Conservation (phyloP, 1,284 basidiomycete species). For the Coniophora puteana region DNA sequence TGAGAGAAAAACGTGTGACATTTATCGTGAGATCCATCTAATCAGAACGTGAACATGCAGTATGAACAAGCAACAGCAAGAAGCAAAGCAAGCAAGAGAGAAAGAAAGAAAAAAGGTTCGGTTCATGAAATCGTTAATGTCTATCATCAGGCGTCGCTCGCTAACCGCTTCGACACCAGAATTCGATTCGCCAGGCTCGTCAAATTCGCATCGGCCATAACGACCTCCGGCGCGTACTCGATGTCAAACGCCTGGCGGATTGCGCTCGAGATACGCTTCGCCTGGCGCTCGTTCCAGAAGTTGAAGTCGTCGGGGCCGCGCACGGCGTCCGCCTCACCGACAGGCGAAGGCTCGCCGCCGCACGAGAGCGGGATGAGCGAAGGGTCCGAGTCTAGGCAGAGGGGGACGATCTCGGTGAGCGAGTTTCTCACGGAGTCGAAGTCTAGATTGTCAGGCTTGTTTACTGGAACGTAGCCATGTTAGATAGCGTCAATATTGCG, state of each 20-base stretch:
- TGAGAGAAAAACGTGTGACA: too few relatives aligned
- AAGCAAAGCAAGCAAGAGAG: constrained; percentile 1
- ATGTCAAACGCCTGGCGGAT: constrained; percentile 83
- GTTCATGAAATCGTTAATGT: constrained; percentile 14
- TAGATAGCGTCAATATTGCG: constrained; percentile 3
- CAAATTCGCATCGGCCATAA: constrained; percentile 92
- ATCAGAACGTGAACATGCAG: too few relatives aligned
- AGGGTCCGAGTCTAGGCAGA: constrained; percentile 85
- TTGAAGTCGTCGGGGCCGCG: constrained; percentile 89
- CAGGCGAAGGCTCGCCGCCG: constrained; percentile 31
- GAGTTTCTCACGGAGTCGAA: constrained; percentile 63
- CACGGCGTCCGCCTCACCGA: constrained; percentile 26
- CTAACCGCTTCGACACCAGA: constrained; percentile 77
- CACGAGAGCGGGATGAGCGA: constrained; percentile 78
- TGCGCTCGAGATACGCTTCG: constrained; percentile 77
- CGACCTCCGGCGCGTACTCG: constrained; percentile 86
- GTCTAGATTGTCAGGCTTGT: constrained; percentile 57
- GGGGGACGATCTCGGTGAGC: constrained; percentile 74
- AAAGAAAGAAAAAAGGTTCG: neutral
- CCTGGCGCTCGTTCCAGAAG: constrained; percentile 90
- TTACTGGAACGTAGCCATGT: constrained; percentile 44
- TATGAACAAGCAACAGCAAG: constrained; percentile 3
- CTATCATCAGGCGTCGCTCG: too few relatives aligned
- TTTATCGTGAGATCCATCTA: too few relatives aligned
- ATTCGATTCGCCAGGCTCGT: constrained; percentile 79